A percentile compares a stretch with the other conserved stretches of the same genome.
phyloP scores from a whole-genome alignment of 2,329 filamentous ascomycete genomes.

The Tolypocladium endophyticum region DNA sequence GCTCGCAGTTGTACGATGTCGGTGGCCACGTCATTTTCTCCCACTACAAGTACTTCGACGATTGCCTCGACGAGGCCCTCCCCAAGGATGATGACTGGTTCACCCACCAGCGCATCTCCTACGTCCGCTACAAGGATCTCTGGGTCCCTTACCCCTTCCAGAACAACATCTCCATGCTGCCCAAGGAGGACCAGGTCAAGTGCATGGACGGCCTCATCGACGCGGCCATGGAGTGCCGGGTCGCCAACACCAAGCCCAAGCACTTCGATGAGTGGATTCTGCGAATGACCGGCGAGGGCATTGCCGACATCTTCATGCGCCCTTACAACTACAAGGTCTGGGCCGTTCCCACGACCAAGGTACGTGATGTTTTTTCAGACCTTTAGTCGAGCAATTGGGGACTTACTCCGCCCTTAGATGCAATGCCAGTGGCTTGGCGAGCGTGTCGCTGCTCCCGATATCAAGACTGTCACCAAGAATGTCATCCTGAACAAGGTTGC shows the following conservation, averaged over 20 bases:
- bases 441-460: slow-evolving; percentile 91
- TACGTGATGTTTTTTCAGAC: slow-evolving; percentile 28
- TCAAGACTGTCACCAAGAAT: slow-evolving; percentile 90
- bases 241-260: slow-evolving; percentile 83
- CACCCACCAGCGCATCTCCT: slow-evolving; percentile 95
- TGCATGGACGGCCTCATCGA: slow-evolving; percentile 96
- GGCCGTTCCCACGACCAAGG: slow-evolving; percentile 95
- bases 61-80: slow-evolving; percentile 94
- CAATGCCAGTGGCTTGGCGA: slow-evolving; percentile 98
- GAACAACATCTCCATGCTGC: slow-evolving; percentile 98
- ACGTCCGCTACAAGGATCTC: slow-evolving; percentile 89
- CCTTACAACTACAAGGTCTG: slow-evolving; percentile 99
- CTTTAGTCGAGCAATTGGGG: neutral
- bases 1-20: slow-evolving; percentile 82
- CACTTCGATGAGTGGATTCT: slow-evolving; percentile 98
- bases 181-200: slow-evolving; percentile 92
- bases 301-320: slow-evolving; percentile 95
- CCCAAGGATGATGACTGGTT: slow-evolving; percentile 94
- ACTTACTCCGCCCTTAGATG: slow-evolving; percentile 52
- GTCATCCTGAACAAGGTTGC: slow-evolving; percentile 93
- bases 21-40: slow-evolving; percentile 98
- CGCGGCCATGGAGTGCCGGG: slow-evolving; percentile 76
- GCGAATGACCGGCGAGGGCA: slow-evolving; percentile 77
- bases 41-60: slow-evolving; percentile 99
- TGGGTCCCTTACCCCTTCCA: slow-evolving; percentile 99